Percentiles rank a stretch among this genome's conserved stretches.
phyloP scores from a whole-genome alignment of 306 rosid species.

The Rosa chinensis region DNA sequence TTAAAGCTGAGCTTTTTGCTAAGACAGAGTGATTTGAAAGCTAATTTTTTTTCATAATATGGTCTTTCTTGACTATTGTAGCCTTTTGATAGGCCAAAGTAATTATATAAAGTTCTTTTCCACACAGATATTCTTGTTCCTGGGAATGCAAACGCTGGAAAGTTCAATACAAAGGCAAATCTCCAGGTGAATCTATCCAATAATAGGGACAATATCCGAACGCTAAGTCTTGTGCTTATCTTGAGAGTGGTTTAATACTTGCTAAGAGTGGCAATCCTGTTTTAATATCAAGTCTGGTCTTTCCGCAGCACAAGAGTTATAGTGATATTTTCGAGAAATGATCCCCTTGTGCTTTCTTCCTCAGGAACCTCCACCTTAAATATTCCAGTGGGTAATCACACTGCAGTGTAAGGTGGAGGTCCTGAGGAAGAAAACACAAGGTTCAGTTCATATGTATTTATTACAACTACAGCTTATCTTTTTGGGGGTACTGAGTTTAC shows the following conservation, averaged over 20 bases:
- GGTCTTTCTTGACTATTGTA: background rate
- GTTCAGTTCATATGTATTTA: background rate
- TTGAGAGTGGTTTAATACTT: background rate
- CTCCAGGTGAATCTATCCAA: background rate
- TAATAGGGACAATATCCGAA: background rate
- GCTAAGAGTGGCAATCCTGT: background rate
- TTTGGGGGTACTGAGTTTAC: background rate
- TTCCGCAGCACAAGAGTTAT: background rate
- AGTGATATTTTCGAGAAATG: background rate
- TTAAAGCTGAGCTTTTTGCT: background rate
- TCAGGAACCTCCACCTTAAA: slow-evolving; percentile 13
- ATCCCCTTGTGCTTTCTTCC: slow-evolving; percentile 8
- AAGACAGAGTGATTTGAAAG: background rate
- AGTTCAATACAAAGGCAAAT: background rate
- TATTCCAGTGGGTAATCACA: background rate
- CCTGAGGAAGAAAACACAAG: background rate
- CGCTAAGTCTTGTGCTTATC: background rate
- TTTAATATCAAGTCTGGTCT: background rate
- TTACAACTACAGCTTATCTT: background rate
- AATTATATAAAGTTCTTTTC: background rate
- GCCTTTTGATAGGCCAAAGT: background rate
- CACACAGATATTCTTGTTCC: background rate
- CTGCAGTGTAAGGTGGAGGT: slow-evolving; percentile 7
- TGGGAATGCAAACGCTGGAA: background rate
- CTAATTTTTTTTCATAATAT: background rate